phyloP scores from a whole-genome alignment of 2,329 filamentous ascomycete genomes.

The Trichophyton rubrum region DNA sequence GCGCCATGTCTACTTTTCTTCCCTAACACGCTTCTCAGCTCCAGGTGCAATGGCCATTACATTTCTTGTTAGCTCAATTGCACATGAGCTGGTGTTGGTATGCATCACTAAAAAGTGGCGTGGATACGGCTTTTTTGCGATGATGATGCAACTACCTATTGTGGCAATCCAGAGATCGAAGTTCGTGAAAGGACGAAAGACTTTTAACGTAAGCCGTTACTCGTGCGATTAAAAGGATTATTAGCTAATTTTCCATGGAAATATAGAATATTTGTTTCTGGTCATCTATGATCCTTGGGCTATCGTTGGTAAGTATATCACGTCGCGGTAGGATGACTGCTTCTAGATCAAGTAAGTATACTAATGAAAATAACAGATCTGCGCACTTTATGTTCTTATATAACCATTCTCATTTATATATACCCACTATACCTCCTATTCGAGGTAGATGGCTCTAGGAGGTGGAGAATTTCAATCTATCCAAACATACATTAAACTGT shows the following conservation, averaged over 20 bases:
- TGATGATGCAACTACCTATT: slow-evolving; percentile 95
- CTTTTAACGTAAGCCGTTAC: slow-evolving; percentile 51
- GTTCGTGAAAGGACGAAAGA: slow-evolving; percentile 59
- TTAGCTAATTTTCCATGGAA: not conserved
- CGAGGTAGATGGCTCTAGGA: not conserved
- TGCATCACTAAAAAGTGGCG: slow-evolving; percentile 95
- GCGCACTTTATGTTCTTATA: slow-evolving; percentile 48
- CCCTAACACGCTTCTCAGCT: slow-evolving; percentile 61
- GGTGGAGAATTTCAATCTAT: not conserved
- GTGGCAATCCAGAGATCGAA: slow-evolving; percentile 77
- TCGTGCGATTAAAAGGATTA: not conserved
- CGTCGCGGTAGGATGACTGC: slow-evolving; percentile 5
- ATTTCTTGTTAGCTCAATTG: slow-evolving; percentile 77
- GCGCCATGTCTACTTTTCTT: slow-evolving; percentile 83
- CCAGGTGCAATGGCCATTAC: slow-evolving; percentile 74
- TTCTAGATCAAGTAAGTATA: not conserved
- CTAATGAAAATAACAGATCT: slow-evolving; percentile 34
- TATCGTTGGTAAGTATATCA: slow-evolving; percentile 52
- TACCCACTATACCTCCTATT: not conserved
- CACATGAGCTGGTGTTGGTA: slow-evolving; percentile 92
- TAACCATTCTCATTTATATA: slow-evolving; percentile 17
- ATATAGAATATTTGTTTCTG: slow-evolving; percentile 69
- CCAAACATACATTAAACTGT: too few species aligned
- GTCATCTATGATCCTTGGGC: slow-evolving; percentile 78
- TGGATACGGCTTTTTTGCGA: slow-evolving; percentile 83